Evolutionary conservation across 345 rosid species (phyloP), one percentile per base, ranked within the genome.

Genomic region (Theobroma cacao): DNA sequence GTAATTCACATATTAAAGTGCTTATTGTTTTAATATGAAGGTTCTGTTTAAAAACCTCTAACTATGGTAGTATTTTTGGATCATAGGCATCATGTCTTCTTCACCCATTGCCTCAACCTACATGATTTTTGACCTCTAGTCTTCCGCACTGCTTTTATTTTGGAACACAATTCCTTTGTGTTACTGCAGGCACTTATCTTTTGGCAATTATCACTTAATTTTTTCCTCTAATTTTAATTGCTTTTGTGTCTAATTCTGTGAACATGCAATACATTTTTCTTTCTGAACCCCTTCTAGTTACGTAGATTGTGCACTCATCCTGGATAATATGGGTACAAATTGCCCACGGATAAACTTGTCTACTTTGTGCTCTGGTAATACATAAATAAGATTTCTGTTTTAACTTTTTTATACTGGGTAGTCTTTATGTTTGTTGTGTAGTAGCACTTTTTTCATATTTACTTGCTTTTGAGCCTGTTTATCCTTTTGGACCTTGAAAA

Each of bases 241-340:
- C 45, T 33, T 52, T 52, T 52, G 20, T 48, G 10, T 48, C 41
- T 70, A 31, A 30, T 70, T 33, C 30, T 6, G n/a, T 56, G 11
- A 12, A 72, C 28, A 50, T 72, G 61, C 43, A n/a, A 72, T 17
- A 50, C 20, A 12, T 33, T 52, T 28, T 43, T 33, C 45, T 31
- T 70, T 71, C 59, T 71, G 75, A 34, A 50, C 53, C 75, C 30
- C 18, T 50, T 52, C 75, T 61, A 11, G 18, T 52, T n/a, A 52
- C 11, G 38, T 20, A 31, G 28, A 50, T 72, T 20, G 30, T 71
- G 60, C 15, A 31, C 50, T 50, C 3, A 14, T 43, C 36, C 12
- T 45, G 73, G 73, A 45, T 68, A 22, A 43, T 68, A 14, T 30
- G 43, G 74, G 50, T 50, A 50, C 41, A 9, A 48, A 48, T 71